Conservation (phyloP, 805 yeast species). For the Hanseniaspora occidentalis region DNA sequence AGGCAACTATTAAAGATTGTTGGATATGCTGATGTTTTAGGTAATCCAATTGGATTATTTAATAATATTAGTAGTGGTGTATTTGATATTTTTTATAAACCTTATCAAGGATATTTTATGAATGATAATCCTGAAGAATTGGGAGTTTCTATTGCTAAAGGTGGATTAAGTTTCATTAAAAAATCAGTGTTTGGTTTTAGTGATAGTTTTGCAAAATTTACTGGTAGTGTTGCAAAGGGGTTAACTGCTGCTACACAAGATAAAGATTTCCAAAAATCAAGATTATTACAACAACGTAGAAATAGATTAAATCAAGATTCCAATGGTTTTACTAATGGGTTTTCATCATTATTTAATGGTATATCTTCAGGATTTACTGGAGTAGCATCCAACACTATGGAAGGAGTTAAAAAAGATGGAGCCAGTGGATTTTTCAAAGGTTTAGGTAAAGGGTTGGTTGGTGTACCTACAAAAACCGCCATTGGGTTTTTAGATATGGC, state of each 20-base stretch:
- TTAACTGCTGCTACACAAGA: slow-evolving; percentile 85
- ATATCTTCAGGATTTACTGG: slow-evolving; percentile 82
- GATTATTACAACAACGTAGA: slow-evolving; percentile 61
- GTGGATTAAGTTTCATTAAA: slow-evolving; percentile 86
- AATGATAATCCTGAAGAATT: slow-evolving; percentile 93
- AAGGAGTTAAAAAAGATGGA: slow-evolving; percentile 84
- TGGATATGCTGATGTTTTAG: slow-evolving; percentile 93
- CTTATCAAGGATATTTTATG: slow-evolving; percentile 89
- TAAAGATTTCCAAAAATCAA: slow-evolving; percentile 65
- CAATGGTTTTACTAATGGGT: slow-evolving; percentile 75
- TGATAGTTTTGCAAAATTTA: slow-evolving; percentile 83
- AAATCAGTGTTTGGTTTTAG: slow-evolving; percentile 92
- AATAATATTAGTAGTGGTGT: slow-evolving; percentile 91
- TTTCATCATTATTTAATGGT: slow-evolving; percentile 79
- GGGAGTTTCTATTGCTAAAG: slow-evolving; percentile 92
- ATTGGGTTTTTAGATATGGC: slow-evolving; percentile 91
- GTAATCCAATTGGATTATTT: slow-evolving; percentile 95
- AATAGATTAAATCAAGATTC: slow-evolving; percentile 77
- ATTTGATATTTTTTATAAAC: slow-evolving; percentile 92
- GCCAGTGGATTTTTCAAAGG: slow-evolving; percentile 90
- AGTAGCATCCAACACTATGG: slow-evolving; percentile 78
- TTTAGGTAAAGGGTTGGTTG: slow-evolving; percentile 86
- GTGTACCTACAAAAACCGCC: slow-evolving; percentile 93
- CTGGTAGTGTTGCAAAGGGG: slow-evolving; percentile 93
- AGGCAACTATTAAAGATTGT: slow-evolving; percentile 85